A percentile compares a stretch with the other conserved stretches of the same genome.
Evolutionary conservation across 305 asterid species (phyloP).

Genomic region (Fraxinus latifolia): DNA sequence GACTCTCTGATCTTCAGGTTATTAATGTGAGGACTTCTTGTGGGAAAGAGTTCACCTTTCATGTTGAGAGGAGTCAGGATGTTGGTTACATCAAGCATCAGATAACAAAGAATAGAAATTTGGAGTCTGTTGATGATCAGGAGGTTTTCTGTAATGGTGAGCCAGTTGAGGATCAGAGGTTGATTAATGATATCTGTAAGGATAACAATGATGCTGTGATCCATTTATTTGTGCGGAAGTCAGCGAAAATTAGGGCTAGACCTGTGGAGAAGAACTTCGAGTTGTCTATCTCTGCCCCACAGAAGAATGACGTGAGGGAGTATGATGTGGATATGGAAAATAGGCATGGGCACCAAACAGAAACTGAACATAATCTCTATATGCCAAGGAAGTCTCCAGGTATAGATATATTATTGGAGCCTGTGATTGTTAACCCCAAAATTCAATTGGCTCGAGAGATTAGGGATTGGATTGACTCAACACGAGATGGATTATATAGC

Average conservation of each 20-base stretch:
- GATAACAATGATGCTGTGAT: slow-evolving; percentile 59
- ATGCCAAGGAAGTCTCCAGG: slow-evolving; percentile 46
- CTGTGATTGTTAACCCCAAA: slow-evolving; percentile 64
- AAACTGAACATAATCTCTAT: slow-evolving; percentile 26
- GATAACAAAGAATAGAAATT: slow-evolving; percentile 47
- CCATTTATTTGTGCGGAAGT: slow-evolving; percentile 67
- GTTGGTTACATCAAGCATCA: slow-evolving; percentile 70
- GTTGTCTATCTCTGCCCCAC: slow-evolving; percentile 56
- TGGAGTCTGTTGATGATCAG: slow-evolving; percentile 54
- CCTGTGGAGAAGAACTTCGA: slow-evolving; percentile 73
- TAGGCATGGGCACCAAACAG: slow-evolving; percentile 28
- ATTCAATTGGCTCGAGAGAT: slow-evolving; percentile 52
- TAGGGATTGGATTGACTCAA: slow-evolving; percentile 45
- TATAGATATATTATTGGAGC: slow-evolving; percentile 54
- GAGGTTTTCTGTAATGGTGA: slow-evolving; percentile 71
- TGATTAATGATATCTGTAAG: slow-evolving; percentile 64
- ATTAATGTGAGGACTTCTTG: slow-evolving; percentile 63
- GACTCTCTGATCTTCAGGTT: slow-evolving; percentile 63
- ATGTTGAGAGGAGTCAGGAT: slow-evolving; percentile 62
- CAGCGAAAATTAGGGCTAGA: slow-evolving; percentile 65
- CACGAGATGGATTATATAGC: slow-evolving; percentile 54
- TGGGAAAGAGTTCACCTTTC: slow-evolving; percentile 74
- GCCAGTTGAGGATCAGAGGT: slow-evolving; percentile 68
- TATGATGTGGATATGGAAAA: slow-evolving; percentile 34
- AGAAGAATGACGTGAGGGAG: slow-evolving; percentile 32